Percentiles rank a stretch among this genome's conserved stretches.
phyloP scores from a whole-genome alignment of 495 filamentous ascomycete genomes.

The Tuber melanosporum region DNA sequence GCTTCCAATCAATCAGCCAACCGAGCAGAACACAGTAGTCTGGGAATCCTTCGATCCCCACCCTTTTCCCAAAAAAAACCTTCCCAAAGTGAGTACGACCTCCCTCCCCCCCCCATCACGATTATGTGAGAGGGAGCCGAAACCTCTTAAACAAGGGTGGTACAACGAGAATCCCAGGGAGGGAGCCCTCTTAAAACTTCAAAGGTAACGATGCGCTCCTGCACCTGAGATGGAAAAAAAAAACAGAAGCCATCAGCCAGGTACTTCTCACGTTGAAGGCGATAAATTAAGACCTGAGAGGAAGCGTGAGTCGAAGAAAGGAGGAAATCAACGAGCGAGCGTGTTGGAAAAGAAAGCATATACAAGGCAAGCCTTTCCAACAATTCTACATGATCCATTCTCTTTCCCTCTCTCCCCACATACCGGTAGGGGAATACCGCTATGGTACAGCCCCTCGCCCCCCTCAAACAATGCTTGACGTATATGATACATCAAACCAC shows the following conservation, averaged over 20 bases:
- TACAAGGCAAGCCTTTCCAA: background rate
- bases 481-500: background rate
- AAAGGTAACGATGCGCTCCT: background rate
- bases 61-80: background rate
- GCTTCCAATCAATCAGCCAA: slow-evolving; percentile 2
- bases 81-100: slow-evolving; percentile 11
- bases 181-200: background rate
- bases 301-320: background rate
- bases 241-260: background rate
- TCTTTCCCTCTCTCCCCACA: background rate
- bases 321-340: background rate
- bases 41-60: background rate
- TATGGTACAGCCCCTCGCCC: background rate
- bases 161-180: background rate
- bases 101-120: slow-evolving; percentile 11
- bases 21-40: background rate
- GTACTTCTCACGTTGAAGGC: background rate
- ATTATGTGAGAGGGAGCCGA: background rate
- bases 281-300: background rate
- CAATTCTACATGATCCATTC: background rate
- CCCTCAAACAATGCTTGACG: background rate
- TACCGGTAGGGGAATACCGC: background rate
- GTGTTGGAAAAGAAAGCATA: background rate
- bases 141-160: background rate
- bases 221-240: background rate